These are phyloP conservation scores for Spathaspora hagerdaliae DNA, from an alignment of 805 yeast species.

Conservation along the genomic window DNA sequence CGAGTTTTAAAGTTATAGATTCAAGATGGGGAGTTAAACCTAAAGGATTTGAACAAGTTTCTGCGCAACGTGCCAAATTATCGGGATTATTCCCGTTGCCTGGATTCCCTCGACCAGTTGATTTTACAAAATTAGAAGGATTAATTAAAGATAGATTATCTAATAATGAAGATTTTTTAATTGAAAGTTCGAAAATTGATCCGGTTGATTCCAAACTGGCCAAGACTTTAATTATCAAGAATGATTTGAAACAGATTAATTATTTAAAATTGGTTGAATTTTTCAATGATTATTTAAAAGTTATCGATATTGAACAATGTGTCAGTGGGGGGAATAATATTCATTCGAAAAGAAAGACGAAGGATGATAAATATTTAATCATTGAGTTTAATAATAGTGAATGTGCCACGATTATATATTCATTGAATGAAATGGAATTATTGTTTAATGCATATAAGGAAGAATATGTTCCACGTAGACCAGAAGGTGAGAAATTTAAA, in stretches of 20 bases:
- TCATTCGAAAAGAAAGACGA: conserved; percentile 30
- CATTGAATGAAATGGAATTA: conserved; percentile 34
- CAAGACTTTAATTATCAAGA: conserved; percentile 25
- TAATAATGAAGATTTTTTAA: conserved; percentile 27
- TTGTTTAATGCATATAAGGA: conserved; percentile 26
- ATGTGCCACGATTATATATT: conserved; percentile 52
- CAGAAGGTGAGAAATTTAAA: conserved; percentile 8
- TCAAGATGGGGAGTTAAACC: conserved; percentile 73
- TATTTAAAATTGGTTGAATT: conserved; percentile 39
- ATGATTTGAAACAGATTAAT: conserved; percentile 28
- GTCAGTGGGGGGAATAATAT: conserved; percentile 25
- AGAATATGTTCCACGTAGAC: conserved; percentile 10
- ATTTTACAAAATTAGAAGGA: conserved; percentile 38
- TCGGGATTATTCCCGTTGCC: conserved; percentile 78
- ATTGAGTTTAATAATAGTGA: conserved; percentile 49
- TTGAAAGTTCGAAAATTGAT: conserved; percentile 32
- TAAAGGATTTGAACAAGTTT: conserved; percentile 65
- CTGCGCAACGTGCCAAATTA: conserved; percentile 73
- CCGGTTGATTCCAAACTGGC: conserved; percentile 35
- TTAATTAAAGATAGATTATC: conserved; percentile 30
- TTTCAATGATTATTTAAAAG: conserved; percentile 42
- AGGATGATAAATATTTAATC: conserved; percentile 36
- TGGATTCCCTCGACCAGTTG: conserved; percentile 50
- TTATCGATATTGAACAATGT: conserved; percentile 34
- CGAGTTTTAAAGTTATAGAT: conserved; percentile 44